Evolutionary conservation across 225 moss, liverwort and hornwort genomes (phyloP).

Genomic region (Polytrichum formosum): DNA sequence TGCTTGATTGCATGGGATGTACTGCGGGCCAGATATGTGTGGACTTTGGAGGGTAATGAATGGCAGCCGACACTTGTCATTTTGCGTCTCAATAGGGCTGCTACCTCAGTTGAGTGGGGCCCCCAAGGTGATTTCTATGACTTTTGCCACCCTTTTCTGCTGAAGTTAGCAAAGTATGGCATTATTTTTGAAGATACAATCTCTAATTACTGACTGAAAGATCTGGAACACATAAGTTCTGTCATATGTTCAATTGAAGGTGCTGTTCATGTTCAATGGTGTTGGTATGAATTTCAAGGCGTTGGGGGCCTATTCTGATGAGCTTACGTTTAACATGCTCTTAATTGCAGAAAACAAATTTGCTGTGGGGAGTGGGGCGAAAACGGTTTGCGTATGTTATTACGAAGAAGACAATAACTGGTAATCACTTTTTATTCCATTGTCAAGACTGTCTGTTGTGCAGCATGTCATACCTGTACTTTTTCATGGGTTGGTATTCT

Average conservation of each 20-base stretch:
- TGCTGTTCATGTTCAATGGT: background rate
- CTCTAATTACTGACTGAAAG: background rate
- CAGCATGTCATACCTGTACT: background rate
- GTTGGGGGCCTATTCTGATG: no score
- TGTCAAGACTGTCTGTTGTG: conserved; percentile 1
- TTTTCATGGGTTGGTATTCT: no score
- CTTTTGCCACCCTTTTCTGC: conserved; percentile 5
- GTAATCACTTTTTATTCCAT: conserved; percentile 17
- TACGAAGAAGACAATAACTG: conserved; percentile 99
- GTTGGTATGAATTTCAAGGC: no score
- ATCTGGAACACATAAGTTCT: background rate
- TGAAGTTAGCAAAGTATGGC: no score
- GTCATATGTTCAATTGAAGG: background rate
- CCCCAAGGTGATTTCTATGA: conserved; percentile 59
- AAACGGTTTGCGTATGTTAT: conserved; percentile 93
- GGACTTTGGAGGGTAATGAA: conserved; percentile 85
- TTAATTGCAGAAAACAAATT: conserved; percentile 84
- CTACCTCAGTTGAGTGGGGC: conserved; percentile 97
- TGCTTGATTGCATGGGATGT: background rate
- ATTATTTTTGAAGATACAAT: no score
- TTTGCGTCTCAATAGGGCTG: conserved; percentile 90
- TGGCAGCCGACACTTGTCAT: conserved; percentile 99
- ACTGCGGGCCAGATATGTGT: conserved; percentile 76
- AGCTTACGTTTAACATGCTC: no score
- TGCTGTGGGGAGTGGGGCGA: conserved; percentile 97